These are phyloP conservation scores for Pestalotiopsis sp. DNA, from an alignment of 2,329 filamentous ascomycete genomes.

Conservation along the genomic window DNA sequence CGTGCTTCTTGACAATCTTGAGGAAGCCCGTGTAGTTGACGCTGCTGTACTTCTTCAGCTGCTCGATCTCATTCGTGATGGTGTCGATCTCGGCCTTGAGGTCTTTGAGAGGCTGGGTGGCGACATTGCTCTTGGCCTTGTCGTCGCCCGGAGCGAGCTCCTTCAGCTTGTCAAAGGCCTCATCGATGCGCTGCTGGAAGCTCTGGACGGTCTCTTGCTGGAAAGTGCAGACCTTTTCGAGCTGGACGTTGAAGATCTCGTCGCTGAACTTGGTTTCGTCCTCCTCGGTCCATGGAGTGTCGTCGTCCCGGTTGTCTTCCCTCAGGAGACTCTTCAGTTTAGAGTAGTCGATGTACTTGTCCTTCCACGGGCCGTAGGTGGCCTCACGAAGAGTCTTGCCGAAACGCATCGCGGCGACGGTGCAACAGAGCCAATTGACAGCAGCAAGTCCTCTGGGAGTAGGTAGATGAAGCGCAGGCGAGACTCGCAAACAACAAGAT, in stretches of 20 bases:
- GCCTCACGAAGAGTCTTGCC: constrained; percentile 83
- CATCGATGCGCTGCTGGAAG: constrained; percentile 57
- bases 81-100: constrained; percentile 79
- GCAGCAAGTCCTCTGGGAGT: neutral
- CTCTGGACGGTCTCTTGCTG: constrained; percentile 75
- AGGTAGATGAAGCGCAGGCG: neutral
- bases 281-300: constrained; percentile 82
- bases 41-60: constrained; percentile 92
- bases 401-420: constrained; percentile 72
- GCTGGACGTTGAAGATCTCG: constrained; percentile 89
- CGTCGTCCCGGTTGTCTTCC: constrained; percentile 70
- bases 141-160: constrained; percentile 76
- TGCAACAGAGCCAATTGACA: neutral
- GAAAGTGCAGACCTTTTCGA: constrained; percentile 93
- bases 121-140: constrained; percentile 51
- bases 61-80: constrained; percentile 88
- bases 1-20: constrained; percentile 99
- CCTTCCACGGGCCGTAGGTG: constrained; percentile 85
- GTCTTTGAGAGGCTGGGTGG: constrained; percentile 62
- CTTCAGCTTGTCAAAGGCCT: constrained; percentile 70
- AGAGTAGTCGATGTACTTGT: constrained; percentile 92
- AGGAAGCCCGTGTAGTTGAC: constrained; percentile 98
- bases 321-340: constrained; percentile 90
- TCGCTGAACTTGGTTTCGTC: constrained; percentile 95
- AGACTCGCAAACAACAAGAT: neutral